A percentile compares a stretch with the other conserved stretches of the same genome.
Evolutionary conservation across 495 filamentous ascomycete genomes (phyloP).

Genomic region (Hyphodiscus hymeniophilus): DNA sequence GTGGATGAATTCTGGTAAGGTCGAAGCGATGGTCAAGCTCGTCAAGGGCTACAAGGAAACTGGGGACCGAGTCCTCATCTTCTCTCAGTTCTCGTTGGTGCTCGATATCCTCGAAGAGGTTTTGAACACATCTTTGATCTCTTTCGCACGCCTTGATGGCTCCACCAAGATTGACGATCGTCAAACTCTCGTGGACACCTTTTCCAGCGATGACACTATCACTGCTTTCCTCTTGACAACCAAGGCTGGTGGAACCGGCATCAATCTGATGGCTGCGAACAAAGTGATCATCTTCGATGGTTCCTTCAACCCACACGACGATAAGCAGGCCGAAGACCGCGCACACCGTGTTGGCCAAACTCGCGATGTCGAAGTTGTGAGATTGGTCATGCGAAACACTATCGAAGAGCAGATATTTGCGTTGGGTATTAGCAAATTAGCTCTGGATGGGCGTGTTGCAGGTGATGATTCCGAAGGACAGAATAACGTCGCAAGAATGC

Average conservation of each 20-base stretch:
- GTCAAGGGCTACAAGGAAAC: constrained; percentile 64
- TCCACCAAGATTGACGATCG: constrained; percentile 74
- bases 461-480: constrained; percentile 52
- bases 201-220: constrained; percentile 66
- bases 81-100: constrained; percentile 87
- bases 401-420: constrained; percentile 91
- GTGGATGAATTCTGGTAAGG: constrained; percentile 93
- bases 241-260: constrained; percentile 87
- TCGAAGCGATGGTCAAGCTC: constrained; percentile 66
- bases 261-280: constrained; percentile 91
- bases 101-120: constrained; percentile 84
- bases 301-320: constrained; percentile 92
- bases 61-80: constrained; percentile 80
- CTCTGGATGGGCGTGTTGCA: constrained; percentile 79
- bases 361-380: constrained; percentile 73
- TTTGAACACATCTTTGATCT: constrained; percentile 61
- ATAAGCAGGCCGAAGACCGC: constrained; percentile 92
- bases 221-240: constrained; percentile 90
- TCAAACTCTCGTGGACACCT: constrained; percentile 80
- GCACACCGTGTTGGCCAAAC: constrained; percentile 92
- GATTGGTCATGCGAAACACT: constrained; percentile 72
- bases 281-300: constrained; percentile 97
- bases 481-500: constrained; percentile 59
- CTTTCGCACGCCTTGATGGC: constrained; percentile 77
- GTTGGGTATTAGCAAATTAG: constrained; percentile 83